Base-by-base conservation (phyloP, 495 filamentous ascomycete species). In the Podospora fimiseda region DNA sequence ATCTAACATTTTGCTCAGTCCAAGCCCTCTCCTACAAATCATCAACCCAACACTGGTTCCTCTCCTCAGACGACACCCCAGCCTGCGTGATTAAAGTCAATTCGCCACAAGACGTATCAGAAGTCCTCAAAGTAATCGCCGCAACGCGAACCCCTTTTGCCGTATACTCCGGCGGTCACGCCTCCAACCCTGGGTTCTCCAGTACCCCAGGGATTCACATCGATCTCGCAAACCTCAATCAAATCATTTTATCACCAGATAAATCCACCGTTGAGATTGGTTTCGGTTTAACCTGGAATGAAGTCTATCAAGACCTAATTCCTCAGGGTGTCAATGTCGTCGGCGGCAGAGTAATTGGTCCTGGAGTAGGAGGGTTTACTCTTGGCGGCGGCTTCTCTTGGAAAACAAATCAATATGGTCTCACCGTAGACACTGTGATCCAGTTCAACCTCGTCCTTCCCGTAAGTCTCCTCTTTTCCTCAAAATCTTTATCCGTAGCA, bases 251-350 rank as follows among this genome's bases (percentile, higher is more conserved):
- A 33, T 61, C 66, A 9, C 43, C 22, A 6, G 60, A 69, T 42
- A 69, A 66, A 8, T 64, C 69, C 18, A 75, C 74, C 0, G 76
- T 69, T 9, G 73, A 66, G 4, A 56, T 82, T 36, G 80, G 78
- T 7, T 60, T 61, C 5, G 62, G 62, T 4, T 9, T 60, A 53
- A 33, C 14, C n/a, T 65, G 62, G 62, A 21, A 24, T 1, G 57
- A 65, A 42, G 55, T 62, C 1, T 65, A 56, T 39, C 21, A 48
- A 5, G 48, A 44, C 6, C 27, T 65, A 1, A 55, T 56, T 15
- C 50, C 42, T 4, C 43, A 51, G 1, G 61, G 57, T 1, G 19
- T 43, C n/a, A 67, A 60, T 19, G 53, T 63, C 3, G 62, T 61
- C 1, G 62, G 62, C 9, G 62, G 62, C 2, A 22, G 62, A 21